phyloP scores from a whole-genome alignment of 306 rosid genomes.

The Psophocarpus tetragonolobus region DNA sequence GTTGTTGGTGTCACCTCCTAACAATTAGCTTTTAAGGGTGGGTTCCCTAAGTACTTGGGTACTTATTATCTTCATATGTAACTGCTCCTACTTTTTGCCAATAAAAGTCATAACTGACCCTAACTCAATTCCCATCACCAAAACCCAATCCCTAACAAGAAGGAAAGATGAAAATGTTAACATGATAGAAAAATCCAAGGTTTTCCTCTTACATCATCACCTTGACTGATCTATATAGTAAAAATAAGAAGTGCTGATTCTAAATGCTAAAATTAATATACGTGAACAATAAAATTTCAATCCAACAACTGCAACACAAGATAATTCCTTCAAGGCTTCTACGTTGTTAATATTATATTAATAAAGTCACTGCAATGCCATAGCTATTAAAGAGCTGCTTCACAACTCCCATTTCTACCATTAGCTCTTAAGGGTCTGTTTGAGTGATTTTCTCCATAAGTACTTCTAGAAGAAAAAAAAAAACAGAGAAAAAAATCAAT shows the following conservation, averaged over 20 bases:
- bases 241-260: not conserved
- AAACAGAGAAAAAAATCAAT: no score
- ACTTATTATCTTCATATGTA: not conserved
- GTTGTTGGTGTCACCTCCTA: no score
- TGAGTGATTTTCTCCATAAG: no score
- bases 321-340: not conserved
- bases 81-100: not conserved
- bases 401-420: slow-evolving; percentile 10
- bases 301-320: slow-evolving; percentile 5
- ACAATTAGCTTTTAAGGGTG: no score
- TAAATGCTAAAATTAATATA: not conserved
- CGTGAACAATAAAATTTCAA: slow-evolving; percentile 16
- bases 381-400: slow-evolving; percentile 8
- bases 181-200: not conserved
- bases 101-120: not conserved
- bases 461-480: no score
- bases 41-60: no score
- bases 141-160: slow-evolving; percentile 11
- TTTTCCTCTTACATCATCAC: not conserved
- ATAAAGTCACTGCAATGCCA: slow-evolving; percentile 23
- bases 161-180: slow-evolving; percentile 5
- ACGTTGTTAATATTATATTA: slow-evolving; percentile 9
- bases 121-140: not conserved
- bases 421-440: no score
- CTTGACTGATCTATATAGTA: slow-evolving; percentile 8